Conservation (phyloP, 2,329 filamentous ascomycete genomes). For the Davidsoniella australis region DNA sequence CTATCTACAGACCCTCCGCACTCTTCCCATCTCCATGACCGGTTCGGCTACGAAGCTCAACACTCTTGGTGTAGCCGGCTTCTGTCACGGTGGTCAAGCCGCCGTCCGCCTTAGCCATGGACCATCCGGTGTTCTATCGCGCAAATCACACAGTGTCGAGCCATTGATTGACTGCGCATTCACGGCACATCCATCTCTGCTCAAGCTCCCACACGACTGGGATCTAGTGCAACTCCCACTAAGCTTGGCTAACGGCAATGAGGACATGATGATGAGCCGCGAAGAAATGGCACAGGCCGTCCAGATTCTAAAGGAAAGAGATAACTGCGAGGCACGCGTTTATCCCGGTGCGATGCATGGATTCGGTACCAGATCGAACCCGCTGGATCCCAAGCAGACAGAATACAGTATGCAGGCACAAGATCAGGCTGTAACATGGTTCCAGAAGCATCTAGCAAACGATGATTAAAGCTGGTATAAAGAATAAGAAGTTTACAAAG, state of each 20-base stretch:
- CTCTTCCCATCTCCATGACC: slow-evolving; percentile 3
- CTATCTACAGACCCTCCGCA: slow-evolving; percentile 5
- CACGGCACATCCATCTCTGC: slow-evolving; percentile 31
- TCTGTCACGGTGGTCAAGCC: slow-evolving; percentile 46
- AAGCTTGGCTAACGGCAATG: slow-evolving; percentile 27
- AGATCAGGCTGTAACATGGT: slow-evolving; percentile 24
- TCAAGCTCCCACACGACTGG: slow-evolving; percentile 29
- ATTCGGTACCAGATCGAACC: slow-evolving; percentile 23
- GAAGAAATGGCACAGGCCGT: slow-evolving; percentile 16
- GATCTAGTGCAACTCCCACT: slow-evolving; percentile 26
- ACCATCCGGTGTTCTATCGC: slow-evolving; percentile 11
- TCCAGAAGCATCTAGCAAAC: slow-evolving; percentile 13
- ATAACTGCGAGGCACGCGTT: slow-evolving; percentile 19
- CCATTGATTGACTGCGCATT: slow-evolving; percentile 32
- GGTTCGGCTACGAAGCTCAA: slow-evolving; percentile 14
- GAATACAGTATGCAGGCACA: slow-evolving; percentile 20
- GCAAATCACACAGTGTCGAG: slow-evolving; percentile 7
- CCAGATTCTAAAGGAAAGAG: slow-evolving; percentile 18
- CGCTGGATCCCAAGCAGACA: slow-evolving; percentile 19
- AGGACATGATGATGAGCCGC: slow-evolving; percentile 24
- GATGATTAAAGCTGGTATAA: neutral
- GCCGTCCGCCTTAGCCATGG: slow-evolving; percentile 23
- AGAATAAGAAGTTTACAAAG: neutral
- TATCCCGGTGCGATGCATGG: slow-evolving; percentile 25
- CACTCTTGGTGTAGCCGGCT: slow-evolving; percentile 34